phyloP scores from a whole-genome alignment of 169 alveolate genomes.

The Eimeria praecox region DNA sequence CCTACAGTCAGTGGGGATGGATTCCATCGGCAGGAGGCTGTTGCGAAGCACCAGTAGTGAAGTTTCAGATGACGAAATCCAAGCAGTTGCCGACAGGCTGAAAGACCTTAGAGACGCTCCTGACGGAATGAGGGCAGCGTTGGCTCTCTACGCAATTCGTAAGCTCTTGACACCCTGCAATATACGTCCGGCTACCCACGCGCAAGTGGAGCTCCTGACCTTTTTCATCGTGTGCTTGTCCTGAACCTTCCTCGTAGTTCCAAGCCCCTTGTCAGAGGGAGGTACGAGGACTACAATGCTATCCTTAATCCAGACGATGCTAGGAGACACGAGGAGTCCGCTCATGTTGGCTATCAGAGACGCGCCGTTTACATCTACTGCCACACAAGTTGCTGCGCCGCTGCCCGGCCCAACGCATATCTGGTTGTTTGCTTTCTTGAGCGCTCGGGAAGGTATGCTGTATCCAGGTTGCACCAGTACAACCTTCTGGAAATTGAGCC shows the following conservation, averaged over 20 bases:
- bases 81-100: slow-evolving; percentile 1
- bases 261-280: neutral
- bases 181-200: neutral
- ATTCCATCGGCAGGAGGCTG: neutral
- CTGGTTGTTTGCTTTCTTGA: slow-evolving; percentile 64
- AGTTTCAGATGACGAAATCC: slow-evolving; percentile 49
- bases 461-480: neutral
- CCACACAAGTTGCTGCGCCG: slow-evolving; percentile 10
- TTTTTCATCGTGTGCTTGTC: neutral
- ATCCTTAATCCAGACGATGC: slow-evolving; percentile 33
- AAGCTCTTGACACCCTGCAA: neutral
- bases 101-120: slow-evolving; percentile 13
- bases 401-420: slow-evolving; percentile 43
- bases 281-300: slow-evolving; percentile 16
- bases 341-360: slow-evolving; percentile 32
- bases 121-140: slow-evolving; percentile 36
- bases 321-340: neutral
- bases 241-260: slow-evolving; percentile 10
- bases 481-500: neutral
- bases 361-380: neutral
- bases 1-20: slow-evolving; percentile 11
- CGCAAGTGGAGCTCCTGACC: neutral
- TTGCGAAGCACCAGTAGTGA: neutral
- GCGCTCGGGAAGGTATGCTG: slow-evolving; percentile 43
- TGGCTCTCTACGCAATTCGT: slow-evolving; percentile 65